These are phyloP conservation scores for Adansonia madagascariensis DNA, from an alignment of 441 rosid genomes.

Conservation along the genomic window DNA sequence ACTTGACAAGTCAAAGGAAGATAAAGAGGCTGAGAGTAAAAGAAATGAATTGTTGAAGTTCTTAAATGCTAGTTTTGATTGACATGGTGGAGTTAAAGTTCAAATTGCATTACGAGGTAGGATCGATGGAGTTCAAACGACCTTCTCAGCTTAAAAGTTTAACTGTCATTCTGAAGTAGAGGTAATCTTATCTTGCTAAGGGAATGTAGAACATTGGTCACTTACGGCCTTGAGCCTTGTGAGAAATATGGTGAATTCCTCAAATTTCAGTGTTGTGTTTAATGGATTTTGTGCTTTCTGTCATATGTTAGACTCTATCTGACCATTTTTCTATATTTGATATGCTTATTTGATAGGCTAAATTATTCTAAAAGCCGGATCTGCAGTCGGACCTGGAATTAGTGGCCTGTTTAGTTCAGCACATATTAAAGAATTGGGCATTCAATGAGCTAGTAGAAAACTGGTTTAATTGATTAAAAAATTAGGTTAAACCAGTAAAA, in stretches of 20 bases:
- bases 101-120: background rate
- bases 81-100: slow-evolving; percentile 32
- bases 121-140: background rate
- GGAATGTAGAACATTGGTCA: background rate
- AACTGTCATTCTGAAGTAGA: background rate
- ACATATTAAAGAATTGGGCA: no score
- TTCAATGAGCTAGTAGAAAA: no score
- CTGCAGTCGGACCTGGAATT: no score
- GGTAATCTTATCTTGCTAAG: background rate
- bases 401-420: no score
- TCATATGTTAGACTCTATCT: background rate
- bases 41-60: slow-evolving; percentile 89
- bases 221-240: background rate
- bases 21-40: slow-evolving; percentile 83
- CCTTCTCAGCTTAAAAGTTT: background rate
- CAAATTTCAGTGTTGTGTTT: slow-evolving; percentile 20
- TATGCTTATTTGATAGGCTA: background rate
- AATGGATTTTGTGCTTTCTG: slow-evolving; percentile 12
- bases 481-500: no score
- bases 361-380: no score
- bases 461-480: no score
- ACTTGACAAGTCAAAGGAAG: slow-evolving; percentile 93
- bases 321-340: background rate
- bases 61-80: slow-evolving; percentile 92
- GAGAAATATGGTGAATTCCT: background rate